Conservation (phyloP, 441 rosid species). For the Manihot esculenta region DNA sequence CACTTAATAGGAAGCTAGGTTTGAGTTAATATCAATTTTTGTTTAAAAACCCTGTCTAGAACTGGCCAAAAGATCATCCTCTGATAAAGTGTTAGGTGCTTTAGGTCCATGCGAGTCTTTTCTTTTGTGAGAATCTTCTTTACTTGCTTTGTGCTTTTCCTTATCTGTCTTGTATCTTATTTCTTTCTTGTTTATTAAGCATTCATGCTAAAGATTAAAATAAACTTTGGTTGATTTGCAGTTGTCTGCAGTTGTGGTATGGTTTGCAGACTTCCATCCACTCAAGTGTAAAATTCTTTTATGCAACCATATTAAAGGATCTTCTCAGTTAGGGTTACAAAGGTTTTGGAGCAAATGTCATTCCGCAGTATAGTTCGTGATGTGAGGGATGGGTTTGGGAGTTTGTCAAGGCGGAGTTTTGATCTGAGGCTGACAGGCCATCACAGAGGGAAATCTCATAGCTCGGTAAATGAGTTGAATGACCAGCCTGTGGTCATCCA, state of each 20-base stretch:
- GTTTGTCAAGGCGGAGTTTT: constrained; percentile 81
- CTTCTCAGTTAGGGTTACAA: constrained; percentile 8
- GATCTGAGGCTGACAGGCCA: constrained; percentile 72
- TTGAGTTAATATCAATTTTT: constrained; percentile 25
- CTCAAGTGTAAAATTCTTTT: constrained; percentile 23
- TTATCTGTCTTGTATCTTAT: constrained; percentile 21
- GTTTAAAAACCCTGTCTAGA: constrained; percentile 21
- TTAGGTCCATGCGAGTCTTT: constrained; percentile 53
- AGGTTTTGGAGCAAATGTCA: constrained; percentile 56
- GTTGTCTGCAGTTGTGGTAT: constrained; percentile 21
- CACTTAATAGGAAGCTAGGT: constrained; percentile 8
- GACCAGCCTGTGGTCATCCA: constrained; percentile 60
- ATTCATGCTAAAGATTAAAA: constrained; percentile 27
- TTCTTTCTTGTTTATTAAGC: constrained; percentile 32
- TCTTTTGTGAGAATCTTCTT: constrained; percentile 54
- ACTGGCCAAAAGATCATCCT: constrained; percentile 45
- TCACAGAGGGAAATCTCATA: constrained; percentile 71
- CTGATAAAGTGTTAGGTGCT: constrained; percentile 39
- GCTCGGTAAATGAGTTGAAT: constrained; percentile 66
- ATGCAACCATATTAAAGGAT: constrained; percentile 15
- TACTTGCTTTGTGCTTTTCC: constrained; percentile 49
- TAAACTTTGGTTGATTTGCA: constrained; percentile 26
- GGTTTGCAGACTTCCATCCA: constrained; percentile 17
- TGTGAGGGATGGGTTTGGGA: constrained; percentile 90
- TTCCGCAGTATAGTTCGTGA: constrained; percentile 93